Evolutionary conservation across 2,329 filamentous ascomycete genomes (phyloP).

Genomic region (Amesomyces nigricolor): DNA sequence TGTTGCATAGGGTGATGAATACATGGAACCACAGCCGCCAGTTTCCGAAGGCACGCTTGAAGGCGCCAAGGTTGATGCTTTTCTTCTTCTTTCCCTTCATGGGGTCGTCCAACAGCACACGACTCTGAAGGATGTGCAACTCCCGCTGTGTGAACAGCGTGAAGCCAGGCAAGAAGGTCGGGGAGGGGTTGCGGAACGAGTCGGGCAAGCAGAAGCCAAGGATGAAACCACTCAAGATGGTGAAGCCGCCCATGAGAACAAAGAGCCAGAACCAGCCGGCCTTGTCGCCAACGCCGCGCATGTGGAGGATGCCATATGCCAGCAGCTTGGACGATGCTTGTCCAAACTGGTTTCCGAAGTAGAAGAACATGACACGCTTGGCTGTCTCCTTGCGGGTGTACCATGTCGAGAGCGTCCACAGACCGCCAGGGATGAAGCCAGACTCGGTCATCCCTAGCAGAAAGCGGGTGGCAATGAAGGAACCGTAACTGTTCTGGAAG

Average conservation of each 20-base stretch:
- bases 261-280: slow-evolving; percentile 56
- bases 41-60: slow-evolving; percentile 38
- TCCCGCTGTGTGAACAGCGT: slow-evolving; percentile 37
- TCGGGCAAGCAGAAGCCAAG: slow-evolving; percentile 41
- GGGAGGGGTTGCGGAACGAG: slow-evolving; percentile 39
- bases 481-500: slow-evolving; percentile 42
- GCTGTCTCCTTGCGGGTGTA: slow-evolving; percentile 48
- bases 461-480: slow-evolving; percentile 45
- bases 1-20: slow-evolving; percentile 44
- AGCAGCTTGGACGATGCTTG: slow-evolving; percentile 37
- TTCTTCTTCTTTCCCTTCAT: slow-evolving; percentile 45
- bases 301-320: slow-evolving; percentile 44
- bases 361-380: slow-evolving; percentile 49
- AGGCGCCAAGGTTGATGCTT: slow-evolving; percentile 39
- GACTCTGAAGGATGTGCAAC: slow-evolving; percentile 38
- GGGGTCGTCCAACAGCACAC: slow-evolving; percentile 40
- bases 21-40: slow-evolving; percentile 50
- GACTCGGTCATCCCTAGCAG: slow-evolving; percentile 49
- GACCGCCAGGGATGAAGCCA: slow-evolving; percentile 49
- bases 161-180: slow-evolving; percentile 35
- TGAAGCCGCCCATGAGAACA: slow-evolving; percentile 47
- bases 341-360: slow-evolving; percentile 50
- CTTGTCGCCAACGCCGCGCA: slow-evolving; percentile 42
- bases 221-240: slow-evolving; percentile 39
- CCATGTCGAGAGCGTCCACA: slow-evolving; percentile 50